Evolutionary conservation across 495 filamentous ascomycete species (phyloP), one percentile per base, ranked within the genome.

Genomic region (Penicillium coffeae): DNA sequence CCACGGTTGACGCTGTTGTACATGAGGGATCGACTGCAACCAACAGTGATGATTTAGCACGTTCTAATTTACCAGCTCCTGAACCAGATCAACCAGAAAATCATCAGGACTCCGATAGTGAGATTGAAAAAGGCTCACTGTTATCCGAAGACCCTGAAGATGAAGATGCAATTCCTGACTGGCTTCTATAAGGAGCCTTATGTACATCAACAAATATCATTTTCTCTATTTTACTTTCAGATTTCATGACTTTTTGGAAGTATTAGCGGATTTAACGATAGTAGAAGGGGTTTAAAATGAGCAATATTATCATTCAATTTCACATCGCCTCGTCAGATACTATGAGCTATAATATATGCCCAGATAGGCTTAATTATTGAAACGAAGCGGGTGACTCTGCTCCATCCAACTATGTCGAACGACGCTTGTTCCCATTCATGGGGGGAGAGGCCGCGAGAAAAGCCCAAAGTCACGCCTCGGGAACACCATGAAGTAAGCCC

Each of bases 81-180:
- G 51, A 55, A 12, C 47, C 20, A 12, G 46, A 41, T 8, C 34
- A 38, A 3, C 21, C 44, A 13, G 38, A 44, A 5, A 40, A 41
- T 1, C 9, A 13, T 10, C 48, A 60, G 25, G 62, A 58, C 6
- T 64, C 63, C 22, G 67, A 69, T 18, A 67, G 60, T 20, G 59
- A 63, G 35, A 63, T 71, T 10, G 72, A 78, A 32, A 66, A 66
- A 21, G 70, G 66, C 0, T 75, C 72, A 15, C 50, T 77, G 38
- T 51, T 83, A 12, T 82, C 81, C 0, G 71, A 85, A 43, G 83
- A 86, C 50, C 83, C 83, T 0, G 83, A 85, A 10, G 83, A 86
- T 57, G 80, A 84, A 45, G 83, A 86, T 59, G 82, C 82, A 1
- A 79, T 85, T 38, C 81, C 82, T 12, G 81, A 84, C 16, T 86